phyloP scores from a whole-genome alignment of 208 protist species.

The Leishmania guyanensis region DNA sequence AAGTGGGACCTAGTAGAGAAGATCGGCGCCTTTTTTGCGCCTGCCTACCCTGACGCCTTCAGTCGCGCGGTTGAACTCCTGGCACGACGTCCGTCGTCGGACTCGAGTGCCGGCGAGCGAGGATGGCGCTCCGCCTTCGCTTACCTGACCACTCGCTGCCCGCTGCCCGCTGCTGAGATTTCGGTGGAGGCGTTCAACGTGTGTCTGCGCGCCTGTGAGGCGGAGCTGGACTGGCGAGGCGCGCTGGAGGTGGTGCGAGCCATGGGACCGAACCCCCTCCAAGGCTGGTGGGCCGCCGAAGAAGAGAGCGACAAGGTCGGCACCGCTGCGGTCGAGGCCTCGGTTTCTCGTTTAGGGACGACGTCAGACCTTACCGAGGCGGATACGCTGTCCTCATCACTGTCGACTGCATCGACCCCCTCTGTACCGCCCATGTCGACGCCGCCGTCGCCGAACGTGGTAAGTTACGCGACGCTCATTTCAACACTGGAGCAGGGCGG shows the following conservation, averaged over 20 bases:
- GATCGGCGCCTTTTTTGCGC: conserved; percentile 50
- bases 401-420: neutral
- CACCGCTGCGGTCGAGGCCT: neutral
- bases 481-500: conserved; percentile 83
- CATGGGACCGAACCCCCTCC: conserved; percentile 83
- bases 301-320: conserved; percentile 7
- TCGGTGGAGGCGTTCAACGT: conserved; percentile 80
- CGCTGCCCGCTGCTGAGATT: conserved; percentile 42
- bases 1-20: conserved; percentile 56
- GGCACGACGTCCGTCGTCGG: conserved; percentile 5
- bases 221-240: conserved; percentile 62
- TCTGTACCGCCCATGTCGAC: conserved; percentile 8
- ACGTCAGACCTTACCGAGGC: neutral
- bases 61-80: conserved; percentile 37
- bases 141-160: conserved; percentile 41
- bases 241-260: conserved; percentile 61
- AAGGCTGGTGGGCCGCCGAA: conserved; percentile 30
- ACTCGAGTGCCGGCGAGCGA: neutral
- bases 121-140: conserved; percentile 44
- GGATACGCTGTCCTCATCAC: neutral
- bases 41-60: conserved; percentile 38
- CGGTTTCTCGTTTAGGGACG: neutral
- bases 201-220: conserved; percentile 64
- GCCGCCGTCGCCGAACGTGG: conserved; percentile 65
- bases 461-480: conserved; percentile 86